These are phyloP conservation scores for Teunomyces atbi DNA, from an alignment of 805 yeast species.

Conservation along the genomic window DNA sequence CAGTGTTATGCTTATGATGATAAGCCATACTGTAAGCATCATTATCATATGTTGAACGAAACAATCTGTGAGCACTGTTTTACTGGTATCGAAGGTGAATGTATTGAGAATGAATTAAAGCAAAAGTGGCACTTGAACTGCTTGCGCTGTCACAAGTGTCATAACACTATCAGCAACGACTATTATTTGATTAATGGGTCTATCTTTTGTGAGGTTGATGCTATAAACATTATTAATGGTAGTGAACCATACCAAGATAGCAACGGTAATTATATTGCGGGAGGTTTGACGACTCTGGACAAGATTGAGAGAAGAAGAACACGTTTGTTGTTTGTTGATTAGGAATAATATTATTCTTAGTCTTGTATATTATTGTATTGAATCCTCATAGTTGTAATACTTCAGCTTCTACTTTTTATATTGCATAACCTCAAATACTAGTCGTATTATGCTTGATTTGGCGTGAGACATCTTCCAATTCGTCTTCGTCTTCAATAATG, in stretches of 20 bases:
- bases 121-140: constrained; percentile 78
- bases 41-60: constrained; percentile 72
- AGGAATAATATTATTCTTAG: neutral
- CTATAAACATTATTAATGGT: constrained; percentile 27
- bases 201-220: constrained; percentile 53
- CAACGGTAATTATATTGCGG: constrained; percentile 17
- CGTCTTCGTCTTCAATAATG: constrained; percentile 38
- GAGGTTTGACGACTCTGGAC: constrained; percentile 27
- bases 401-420: neutral
- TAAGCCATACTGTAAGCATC: constrained; percentile 76
- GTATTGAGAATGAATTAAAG: constrained; percentile 71
- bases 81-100: constrained; percentile 83
- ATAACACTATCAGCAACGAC: constrained; percentile 47
- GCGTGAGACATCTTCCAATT: constrained; percentile 10
- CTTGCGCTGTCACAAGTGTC: constrained; percentile 66
- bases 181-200: constrained; percentile 50
- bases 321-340: constrained; percentile 36
- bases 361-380: constrained; percentile 4
- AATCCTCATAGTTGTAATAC: neutral
- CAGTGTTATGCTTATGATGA: constrained; percentile 78
- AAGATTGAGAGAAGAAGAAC: constrained; percentile 46
- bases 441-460: neutral
- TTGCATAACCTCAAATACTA: neutral
- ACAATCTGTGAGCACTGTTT: constrained; percentile 73
- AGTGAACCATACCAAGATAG: constrained; percentile 18